Evolutionary conservation across 345 rosid genomes (phyloP), one percentile per base, ranked within the genome.

Genomic region (Euphorbia tirucalli): DNA sequence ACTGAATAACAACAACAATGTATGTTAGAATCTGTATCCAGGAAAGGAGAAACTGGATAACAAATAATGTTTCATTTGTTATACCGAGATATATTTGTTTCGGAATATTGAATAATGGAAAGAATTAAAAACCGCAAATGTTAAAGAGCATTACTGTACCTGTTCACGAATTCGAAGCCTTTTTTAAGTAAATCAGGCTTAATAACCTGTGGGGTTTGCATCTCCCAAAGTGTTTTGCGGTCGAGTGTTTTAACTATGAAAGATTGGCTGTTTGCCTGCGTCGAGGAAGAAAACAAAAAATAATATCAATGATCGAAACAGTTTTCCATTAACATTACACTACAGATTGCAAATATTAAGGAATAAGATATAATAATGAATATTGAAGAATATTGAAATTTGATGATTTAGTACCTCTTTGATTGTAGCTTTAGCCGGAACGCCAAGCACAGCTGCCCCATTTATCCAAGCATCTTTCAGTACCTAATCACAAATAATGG

Each of bases 191-290:
- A 73, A 62, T 81, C 85, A 0, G 95, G 95, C 84, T 87, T 86
- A 66, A 92, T 90, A 79, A 92, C 98, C 96, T 94, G 98, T 59
- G 96, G 98, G 52, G 98, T 92, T 76, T 94, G 97, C 96, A 94
- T 94, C 78, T 94, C 97, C 98, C 98, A 92, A 61, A 92, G 95
- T 15, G 90, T 94, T 78, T 86, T 94, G 22, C 96, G 85, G 75
- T 94, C 95, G 28, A 94, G 87, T 60, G 98, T 94, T 84, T 77
- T 89, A 59, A 85, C 96, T 43, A 94, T 96, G 60, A 90, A 90
- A 15, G 93, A 89, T 62, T 90, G 86, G 37, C 84, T 72, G 65
- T 85, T 87, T 59, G 90, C 97, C 98, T 94, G 89, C 18, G 63
- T 7, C 63, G 22, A 58, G 27, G n/a, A 22, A 35, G 39, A 3